Conservation (phyloP, 2,329 filamentous ascomycete species). For the Monosporascus sp. region DNA sequence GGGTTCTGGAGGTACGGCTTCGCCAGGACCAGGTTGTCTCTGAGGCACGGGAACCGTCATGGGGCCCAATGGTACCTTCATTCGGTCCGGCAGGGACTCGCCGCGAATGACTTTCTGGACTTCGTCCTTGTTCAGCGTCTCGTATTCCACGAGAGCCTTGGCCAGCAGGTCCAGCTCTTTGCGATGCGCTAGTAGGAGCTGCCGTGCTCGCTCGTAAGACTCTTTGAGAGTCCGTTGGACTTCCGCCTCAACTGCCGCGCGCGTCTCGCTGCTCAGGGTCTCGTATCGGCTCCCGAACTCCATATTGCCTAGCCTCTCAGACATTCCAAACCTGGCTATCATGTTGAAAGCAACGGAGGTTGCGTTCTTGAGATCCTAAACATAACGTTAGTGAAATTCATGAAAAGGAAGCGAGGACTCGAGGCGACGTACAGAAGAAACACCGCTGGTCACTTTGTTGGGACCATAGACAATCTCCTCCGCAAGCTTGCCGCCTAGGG, state of each 20-base stretch:
- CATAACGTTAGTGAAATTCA: neutral
- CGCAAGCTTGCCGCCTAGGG: constrained; percentile 80
- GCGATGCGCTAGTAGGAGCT: constrained; percentile 67
- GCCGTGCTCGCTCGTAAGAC: constrained; percentile 66
- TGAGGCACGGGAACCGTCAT: constrained; percentile 59
- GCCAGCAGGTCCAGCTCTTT: constrained; percentile 85
- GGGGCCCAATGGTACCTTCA: constrained; percentile 53
- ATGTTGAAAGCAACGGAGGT: constrained; percentile 81
- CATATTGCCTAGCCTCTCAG: constrained; percentile 78
- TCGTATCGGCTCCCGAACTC: constrained; percentile 80
- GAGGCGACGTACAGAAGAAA: constrained; percentile 59
- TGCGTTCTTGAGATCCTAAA: constrained; percentile 74
- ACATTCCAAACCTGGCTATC: constrained; percentile 89
- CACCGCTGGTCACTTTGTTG: constrained; percentile 89
- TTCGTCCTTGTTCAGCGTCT: constrained; percentile 83
- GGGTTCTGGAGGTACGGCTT: constrained; percentile 12
- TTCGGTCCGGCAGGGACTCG: constrained; percentile 69
- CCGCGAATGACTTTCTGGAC: constrained; percentile 86
- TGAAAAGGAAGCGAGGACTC: neutral
- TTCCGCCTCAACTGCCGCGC: constrained; percentile 80
- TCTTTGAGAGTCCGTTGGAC: constrained; percentile 82
- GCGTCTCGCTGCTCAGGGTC: constrained; percentile 77
- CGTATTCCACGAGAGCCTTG: constrained; percentile 86
- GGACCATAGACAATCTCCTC: constrained; percentile 88
- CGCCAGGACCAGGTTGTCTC: constrained; percentile 18